Evolutionary conservation across 108 stramenopile species (phyloP).

Genomic region (Stephanodiscus triporus): DNA sequence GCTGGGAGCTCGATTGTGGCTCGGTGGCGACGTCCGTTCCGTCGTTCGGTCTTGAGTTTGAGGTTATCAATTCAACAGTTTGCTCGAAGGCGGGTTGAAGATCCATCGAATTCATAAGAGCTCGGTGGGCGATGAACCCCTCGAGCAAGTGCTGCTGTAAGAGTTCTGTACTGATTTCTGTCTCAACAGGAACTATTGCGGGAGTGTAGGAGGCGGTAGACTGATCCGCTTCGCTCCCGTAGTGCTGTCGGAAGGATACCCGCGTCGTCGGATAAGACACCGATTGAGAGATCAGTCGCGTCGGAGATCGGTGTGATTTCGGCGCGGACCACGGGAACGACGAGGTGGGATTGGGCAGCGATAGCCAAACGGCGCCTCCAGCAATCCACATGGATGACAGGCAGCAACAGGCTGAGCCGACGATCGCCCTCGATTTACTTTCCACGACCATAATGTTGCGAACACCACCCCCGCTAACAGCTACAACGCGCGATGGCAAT

Average conservation of each 20-base stretch:
- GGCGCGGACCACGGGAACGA: neutral
- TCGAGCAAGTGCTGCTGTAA: neutral
- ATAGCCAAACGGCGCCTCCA: neutral
- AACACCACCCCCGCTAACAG: no score
- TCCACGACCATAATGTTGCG: no score
- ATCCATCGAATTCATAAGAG: neutral
- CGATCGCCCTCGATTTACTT: neutral
- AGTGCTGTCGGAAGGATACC: no score
- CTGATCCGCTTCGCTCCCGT: no score
- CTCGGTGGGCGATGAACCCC: neutral
- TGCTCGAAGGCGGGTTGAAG: neutral
- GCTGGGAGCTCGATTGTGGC: no score
- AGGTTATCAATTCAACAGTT: no score
- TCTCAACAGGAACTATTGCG: neutral
- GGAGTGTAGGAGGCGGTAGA: neutral
- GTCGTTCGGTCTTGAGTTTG: no score
- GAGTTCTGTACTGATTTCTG: neutral
- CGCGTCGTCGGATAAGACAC: no score
- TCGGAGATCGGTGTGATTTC: neutral
- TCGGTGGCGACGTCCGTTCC: neutral
- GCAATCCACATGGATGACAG: neutral
- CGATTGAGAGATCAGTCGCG: no score
- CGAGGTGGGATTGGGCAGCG: neutral
- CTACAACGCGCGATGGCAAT: no score
- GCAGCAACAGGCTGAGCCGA: neutral